A percentile compares a stretch with the other conserved stretches of the same genome.
phyloP scores from a whole-genome alignment of 2,329 filamentous ascomycete genomes.

The Phialophora verrucosa region DNA sequence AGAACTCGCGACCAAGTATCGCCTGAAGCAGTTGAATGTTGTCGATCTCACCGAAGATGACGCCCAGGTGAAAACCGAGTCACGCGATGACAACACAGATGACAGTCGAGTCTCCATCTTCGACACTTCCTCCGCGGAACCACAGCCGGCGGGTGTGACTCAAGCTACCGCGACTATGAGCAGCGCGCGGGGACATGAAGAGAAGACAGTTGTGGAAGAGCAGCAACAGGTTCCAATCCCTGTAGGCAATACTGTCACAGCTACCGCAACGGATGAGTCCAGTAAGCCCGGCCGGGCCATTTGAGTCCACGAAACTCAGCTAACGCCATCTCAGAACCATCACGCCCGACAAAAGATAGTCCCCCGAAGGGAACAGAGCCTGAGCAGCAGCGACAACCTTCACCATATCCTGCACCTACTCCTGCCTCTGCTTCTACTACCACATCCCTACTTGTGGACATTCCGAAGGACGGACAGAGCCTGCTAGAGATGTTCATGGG shows the following conservation, averaged over 20 bases:
- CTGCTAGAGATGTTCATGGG: neutral
- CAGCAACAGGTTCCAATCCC: neutral
- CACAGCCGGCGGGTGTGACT: neutral
- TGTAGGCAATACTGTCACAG: neutral
- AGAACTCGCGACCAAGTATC: neutral
- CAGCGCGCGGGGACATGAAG: neutral
- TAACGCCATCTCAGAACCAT: neutral
- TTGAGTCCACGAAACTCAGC: too few species aligned
- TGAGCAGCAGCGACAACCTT: neutral
- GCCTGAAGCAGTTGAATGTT: neutral
- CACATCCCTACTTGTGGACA: neutral
- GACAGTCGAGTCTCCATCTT: too few species aligned
- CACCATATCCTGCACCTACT: neutral
- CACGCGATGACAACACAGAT: neutral
- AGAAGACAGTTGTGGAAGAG: neutral
- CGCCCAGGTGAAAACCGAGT: neutral
- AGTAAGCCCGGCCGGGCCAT: too few species aligned
- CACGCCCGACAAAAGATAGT: neutral
- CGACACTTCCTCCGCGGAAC: neutral
- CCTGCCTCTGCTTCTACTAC: neutral
- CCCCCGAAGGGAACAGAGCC: neutral
- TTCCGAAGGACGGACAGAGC: neutral
- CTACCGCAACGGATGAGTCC: too few species aligned
- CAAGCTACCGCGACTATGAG: neutral
- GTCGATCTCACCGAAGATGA: neutral